Evolutionary conservation across 257 asterid species (phyloP).

Genomic region (Echium plantagineum): DNA sequence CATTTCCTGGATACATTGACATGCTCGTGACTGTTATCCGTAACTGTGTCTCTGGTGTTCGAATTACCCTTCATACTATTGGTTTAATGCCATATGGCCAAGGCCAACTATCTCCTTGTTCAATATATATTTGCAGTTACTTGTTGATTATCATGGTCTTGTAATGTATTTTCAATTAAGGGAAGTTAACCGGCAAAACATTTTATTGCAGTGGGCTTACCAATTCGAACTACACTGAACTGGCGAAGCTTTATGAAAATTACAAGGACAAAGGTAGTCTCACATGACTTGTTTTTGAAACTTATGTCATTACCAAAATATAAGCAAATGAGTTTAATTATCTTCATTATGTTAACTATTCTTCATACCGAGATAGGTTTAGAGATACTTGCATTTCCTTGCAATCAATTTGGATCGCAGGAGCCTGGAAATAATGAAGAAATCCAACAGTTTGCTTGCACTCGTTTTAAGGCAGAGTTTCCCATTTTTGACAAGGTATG

Average conservation of each 20-base stretch:
- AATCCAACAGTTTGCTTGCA: slow-evolving; percentile 64
- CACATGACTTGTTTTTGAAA: background rate
- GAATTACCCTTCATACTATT: no score
- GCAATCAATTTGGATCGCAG: slow-evolving; percentile 89
- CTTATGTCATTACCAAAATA: background rate
- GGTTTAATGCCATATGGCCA: background rate
- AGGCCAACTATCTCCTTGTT: background rate
- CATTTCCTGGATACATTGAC: background rate
- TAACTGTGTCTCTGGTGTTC: no score
- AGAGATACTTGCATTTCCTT: slow-evolving; percentile 93
- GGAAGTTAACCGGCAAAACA: background rate
- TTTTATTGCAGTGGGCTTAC: slow-evolving; percentile 65
- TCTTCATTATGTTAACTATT: background rate
- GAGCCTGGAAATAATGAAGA: slow-evolving; percentile 90
- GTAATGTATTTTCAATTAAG: background rate
- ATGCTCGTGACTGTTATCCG: no score
- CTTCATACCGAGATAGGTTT: slow-evolving; percentile 26
- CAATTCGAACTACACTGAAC: slow-evolving; percentile 64
- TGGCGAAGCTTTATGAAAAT: slow-evolving; percentile 49
- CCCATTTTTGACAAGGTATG: slow-evolving; percentile 81
- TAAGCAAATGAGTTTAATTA: background rate
- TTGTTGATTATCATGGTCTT: background rate
- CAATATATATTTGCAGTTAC: background rate
- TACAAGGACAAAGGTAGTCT: slow-evolving; percentile 67
- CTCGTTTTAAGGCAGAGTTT: slow-evolving; percentile 86